Evolutionary conservation across 1,284 basidiomycete species (phyloP).

Genomic region (Hypsizygus ulmarius): DNA sequence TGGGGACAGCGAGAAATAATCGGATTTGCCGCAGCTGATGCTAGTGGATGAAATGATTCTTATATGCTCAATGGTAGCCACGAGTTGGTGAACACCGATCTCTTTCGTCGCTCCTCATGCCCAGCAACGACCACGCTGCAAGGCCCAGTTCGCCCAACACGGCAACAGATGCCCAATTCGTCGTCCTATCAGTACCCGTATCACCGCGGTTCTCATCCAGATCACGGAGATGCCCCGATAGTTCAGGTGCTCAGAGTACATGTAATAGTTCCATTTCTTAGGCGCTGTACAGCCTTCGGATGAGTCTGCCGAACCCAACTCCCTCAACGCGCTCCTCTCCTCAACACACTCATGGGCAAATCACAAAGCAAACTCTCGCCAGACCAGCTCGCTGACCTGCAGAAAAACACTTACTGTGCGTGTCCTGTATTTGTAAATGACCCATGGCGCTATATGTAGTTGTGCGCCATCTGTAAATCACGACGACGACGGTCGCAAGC

Average conservation of each 20-base stretch:
- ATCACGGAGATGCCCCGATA: constrained; percentile 21
- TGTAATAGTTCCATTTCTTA: background rate
- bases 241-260: constrained; percentile 8
- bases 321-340: constrained; percentile 17
- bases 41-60: constrained; percentile 12
- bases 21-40: constrained; percentile 1
- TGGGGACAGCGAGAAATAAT: constrained; percentile 3
- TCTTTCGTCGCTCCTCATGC: constrained; percentile 24
- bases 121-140: constrained; percentile 25
- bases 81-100: constrained; percentile 17
- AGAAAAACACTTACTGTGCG: constrained; percentile 98
- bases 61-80: constrained; percentile 19
- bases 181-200: background rate
- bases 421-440: constrained; percentile 18
- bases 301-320: constrained; percentile 12
- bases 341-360: constrained; percentile 77
- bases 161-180: constrained; percentile 16
- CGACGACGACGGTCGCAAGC: background rate
- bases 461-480: background rate
- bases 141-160: constrained; percentile 20
- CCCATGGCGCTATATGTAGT: constrained; percentile 1
- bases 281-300: constrained; percentile 20
- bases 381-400: constrained; percentile 93
- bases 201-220: constrained; percentile 5
- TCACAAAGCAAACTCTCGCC: constrained; percentile 94